A percentile compares a stretch with the other conserved stretches of the same genome.
Conservation (phyloP, 108 stramenopile species). For the Pseudonitzschia pungens region DNA sequence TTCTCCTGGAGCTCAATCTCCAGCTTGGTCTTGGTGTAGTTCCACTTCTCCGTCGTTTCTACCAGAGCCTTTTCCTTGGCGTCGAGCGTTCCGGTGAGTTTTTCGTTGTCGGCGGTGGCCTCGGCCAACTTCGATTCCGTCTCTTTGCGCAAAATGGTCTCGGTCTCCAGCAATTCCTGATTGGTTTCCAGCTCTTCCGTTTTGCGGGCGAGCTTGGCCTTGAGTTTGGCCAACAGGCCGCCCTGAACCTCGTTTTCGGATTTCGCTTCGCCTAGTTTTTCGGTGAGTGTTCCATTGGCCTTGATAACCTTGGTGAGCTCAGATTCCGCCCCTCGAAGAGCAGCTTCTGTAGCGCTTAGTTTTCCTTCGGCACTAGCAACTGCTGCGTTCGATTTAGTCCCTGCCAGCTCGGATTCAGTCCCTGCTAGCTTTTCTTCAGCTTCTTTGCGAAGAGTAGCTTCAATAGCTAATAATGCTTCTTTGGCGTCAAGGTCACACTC, state of each 20-base stretch:
- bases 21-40: not conserved
- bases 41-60: constrained; percentile 2
- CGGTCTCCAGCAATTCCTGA: not conserved
- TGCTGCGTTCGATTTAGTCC: too few relatives aligned
- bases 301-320: too few relatives aligned
- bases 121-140: not conserved
- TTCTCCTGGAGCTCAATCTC: not conserved
- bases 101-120: not conserved
- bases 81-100: not conserved
- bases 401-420: too few relatives aligned
- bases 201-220: not conserved
- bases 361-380: too few relatives aligned
- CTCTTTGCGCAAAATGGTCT: not conserved
- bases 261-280: too few relatives aligned
- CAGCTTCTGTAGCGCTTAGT: too few relatives aligned
- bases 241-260: not conserved
- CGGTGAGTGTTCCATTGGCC: too few relatives aligned
- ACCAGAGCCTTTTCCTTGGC: not conserved
- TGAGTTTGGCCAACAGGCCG: constrained; percentile 1
- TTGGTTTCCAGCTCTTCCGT: not conserved
- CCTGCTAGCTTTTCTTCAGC: too few relatives aligned
- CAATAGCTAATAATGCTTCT: too few relatives aligned
- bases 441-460: too few relatives aligned
- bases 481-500: too few relatives aligned
- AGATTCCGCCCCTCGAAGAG: too few relatives aligned